Conservation (phyloP, 2,329 filamentous ascomycete genomes). For the Pseudogymnoascus sp. region DNA sequence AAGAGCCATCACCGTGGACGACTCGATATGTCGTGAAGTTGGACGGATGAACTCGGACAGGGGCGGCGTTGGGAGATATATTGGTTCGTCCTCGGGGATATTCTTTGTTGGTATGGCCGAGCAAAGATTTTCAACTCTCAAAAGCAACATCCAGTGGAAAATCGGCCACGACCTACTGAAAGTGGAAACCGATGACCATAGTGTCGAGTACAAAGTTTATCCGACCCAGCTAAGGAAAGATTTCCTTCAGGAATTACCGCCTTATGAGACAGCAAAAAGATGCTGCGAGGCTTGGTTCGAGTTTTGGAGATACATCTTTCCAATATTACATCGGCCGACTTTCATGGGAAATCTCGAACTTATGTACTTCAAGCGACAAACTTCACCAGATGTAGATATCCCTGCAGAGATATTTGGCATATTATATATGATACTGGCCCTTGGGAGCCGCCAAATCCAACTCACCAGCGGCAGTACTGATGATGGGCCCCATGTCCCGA, state of each 20-base stretch:
- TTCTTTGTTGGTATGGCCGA: slow-evolving; percentile 17
- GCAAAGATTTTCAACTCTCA: slow-evolving; percentile 14
- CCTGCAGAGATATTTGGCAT: slow-evolving; percentile 11
- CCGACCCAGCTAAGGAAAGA: neutral
- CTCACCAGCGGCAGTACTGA: slow-evolving; percentile 10
- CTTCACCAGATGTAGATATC: slow-evolving; percentile 8
- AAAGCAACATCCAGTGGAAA: slow-evolving; percentile 8
- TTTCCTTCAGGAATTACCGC: slow-evolving; percentile 7
- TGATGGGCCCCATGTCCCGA: slow-evolving; percentile 13
- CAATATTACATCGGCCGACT: slow-evolving; percentile 15
- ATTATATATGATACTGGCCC: slow-evolving; percentile 15
- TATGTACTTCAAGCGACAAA: slow-evolving; percentile 8
- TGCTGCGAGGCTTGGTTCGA: slow-evolving; percentile 17
- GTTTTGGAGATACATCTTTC: slow-evolving; percentile 16
- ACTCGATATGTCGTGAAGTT: slow-evolving; percentile 16
- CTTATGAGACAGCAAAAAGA: slow-evolving; percentile 12
- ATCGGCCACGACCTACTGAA: slow-evolving; percentile 15
- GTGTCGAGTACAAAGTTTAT: slow-evolving; percentile 13
- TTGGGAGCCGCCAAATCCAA: slow-evolving; percentile 15
- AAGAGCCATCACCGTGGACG: slow-evolving; percentile 10
- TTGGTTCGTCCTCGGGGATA: slow-evolving; percentile 16
- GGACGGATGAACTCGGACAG: slow-evolving; percentile 16
- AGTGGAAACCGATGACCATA: slow-evolving; percentile 16
- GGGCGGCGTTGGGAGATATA: slow-evolving; percentile 14
- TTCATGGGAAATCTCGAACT: slow-evolving; percentile 13